Evolutionary conservation across 495 filamentous ascomycete genomes (phyloP).

Genomic region (Penicillium odoratum): DNA sequence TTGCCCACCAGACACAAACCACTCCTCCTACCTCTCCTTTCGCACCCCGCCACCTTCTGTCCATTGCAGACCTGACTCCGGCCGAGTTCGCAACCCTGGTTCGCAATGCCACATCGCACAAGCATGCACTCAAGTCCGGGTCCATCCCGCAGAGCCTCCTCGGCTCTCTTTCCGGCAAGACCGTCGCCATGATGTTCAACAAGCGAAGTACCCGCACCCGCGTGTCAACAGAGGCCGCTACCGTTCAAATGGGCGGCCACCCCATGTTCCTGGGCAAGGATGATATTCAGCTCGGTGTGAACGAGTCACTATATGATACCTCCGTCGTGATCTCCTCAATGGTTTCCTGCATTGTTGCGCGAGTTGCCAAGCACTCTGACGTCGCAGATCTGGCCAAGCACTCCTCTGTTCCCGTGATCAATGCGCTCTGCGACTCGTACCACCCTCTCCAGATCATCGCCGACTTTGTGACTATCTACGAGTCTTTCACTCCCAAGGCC

Average conservation of each 20-base stretch:
- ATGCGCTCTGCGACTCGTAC: conserved; percentile 83
- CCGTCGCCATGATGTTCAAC: conserved; percentile 92
- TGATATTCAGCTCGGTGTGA: conserved; percentile 95
- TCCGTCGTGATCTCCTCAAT: conserved; percentile 88
- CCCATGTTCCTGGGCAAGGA: conserved; percentile 94
- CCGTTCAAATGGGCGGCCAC: conserved; percentile 80
- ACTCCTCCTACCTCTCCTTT: conserved; percentile 47
- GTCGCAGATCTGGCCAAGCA: conserved; percentile 75
- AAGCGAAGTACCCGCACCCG: conserved; percentile 92
- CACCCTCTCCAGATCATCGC: conserved; percentile 92
- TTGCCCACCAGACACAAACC: conserved; percentile 36
- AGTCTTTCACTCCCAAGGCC: conserved; percentile 59
- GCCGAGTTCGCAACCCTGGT: conserved; percentile 79
- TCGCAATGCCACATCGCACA: conserved; percentile 74
- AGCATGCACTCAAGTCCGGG: conserved; percentile 73
- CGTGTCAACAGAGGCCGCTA: conserved; percentile 86
- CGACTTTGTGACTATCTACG: conserved; percentile 88
- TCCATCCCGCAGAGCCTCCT: conserved; percentile 57
- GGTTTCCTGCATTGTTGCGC: conserved; percentile 86
- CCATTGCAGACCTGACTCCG: conserved; percentile 80
- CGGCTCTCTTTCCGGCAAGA: conserved; percentile 65
- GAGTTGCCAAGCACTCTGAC: conserved; percentile 81
- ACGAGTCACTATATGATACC: conserved; percentile 89
- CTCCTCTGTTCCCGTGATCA: conserved; percentile 89
- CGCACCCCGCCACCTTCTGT: conserved; percentile 79